phyloP scores from a whole-genome alignment of 1,139 yeast species.

The Kluyveromyces marxianus region DNA sequence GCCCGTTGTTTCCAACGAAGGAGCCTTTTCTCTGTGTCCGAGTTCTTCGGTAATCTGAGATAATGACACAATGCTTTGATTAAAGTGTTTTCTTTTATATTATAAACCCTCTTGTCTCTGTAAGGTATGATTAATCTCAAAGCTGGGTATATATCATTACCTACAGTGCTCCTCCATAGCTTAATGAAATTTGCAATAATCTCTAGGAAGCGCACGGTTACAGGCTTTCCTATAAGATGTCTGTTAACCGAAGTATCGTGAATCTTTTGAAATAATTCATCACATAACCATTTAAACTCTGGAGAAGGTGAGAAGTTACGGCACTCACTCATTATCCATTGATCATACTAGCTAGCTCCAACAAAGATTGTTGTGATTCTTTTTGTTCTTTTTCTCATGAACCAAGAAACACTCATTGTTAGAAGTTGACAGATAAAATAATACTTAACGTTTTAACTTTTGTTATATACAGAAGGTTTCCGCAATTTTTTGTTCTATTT shows the following conservation, averaged over 20 bases:
- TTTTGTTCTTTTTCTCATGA: background rate
- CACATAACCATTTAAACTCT: constrained; percentile 32
- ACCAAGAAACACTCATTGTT: background rate
- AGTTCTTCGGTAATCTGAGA: constrained; percentile 43
- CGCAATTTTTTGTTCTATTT: background rate
- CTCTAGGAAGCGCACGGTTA: constrained; percentile 16
- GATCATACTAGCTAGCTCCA: background rate
- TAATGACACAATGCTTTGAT: constrained; percentile 40
- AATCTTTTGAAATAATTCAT: constrained; percentile 26
- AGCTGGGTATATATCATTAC: constrained; percentile 63
- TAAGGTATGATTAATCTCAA: constrained; percentile 57
- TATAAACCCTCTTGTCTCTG: constrained; percentile 46
- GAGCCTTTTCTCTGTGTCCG: constrained; percentile 42
- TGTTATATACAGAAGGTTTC: background rate
- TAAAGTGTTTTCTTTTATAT: constrained; percentile 46
- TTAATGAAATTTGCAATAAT: constrained; percentile 39
- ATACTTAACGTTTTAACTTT: no score
- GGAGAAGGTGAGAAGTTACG: constrained; percentile 31
- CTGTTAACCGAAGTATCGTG: constrained; percentile 15
- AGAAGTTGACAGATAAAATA: background rate
- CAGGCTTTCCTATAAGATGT: constrained; percentile 15
- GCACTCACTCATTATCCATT: background rate
- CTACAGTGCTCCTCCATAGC: constrained; percentile 59
- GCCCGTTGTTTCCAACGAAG: constrained; percentile 38
- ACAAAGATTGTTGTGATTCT: background rate